Evolutionary conservation across 2,329 filamentous ascomycete species (phyloP), one percentile per base, ranked within the genome.

Genomic region (Tolypocladium cylindrosporum): DNA sequence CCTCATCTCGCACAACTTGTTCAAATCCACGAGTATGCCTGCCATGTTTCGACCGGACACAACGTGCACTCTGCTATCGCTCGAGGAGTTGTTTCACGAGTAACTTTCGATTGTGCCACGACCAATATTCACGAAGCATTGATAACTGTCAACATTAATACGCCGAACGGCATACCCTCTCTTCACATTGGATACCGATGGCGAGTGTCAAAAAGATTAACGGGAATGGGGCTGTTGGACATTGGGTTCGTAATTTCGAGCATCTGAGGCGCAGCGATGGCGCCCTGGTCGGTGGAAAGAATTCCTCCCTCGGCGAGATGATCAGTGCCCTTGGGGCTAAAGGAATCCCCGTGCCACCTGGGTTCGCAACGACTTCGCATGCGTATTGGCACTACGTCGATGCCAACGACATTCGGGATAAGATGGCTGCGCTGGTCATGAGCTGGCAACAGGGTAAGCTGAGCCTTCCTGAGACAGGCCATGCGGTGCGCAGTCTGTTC

Each of bases 271-370:
- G 51, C 21, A 14, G n/a, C 31, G 36, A 54, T 36, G 36, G 27
- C 51, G 31, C 51, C 31, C 8, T 69, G 9, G 71, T 73, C 8
- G 71, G 72, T 19, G 71, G 72, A 9, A 74, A 74, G 62, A 74
- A 73, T 55, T 68, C 71, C 14, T 74, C 71, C 2, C 60, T 73
- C 24, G 72, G 72, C 4, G 72, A 74, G 60, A 73, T 74, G 69
- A 71, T 74, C 56, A 58, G 65, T 27, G 56, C 62, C 34, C 69
- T 73, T 7, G 59, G 39, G 4, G 39, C 59, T 13, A 55, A 70
- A 55, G 69, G 67, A 3, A 67, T 73, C 39, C 43, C 65, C 14
- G 69, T 73, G 3, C 71, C 71, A 24, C 64, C 68, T 19, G 71
- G 71, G 2, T 70, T 73, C 60, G 70, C 70, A 3, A 72, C 70